These are phyloP conservation scores for Xylaria flabelliformis DNA, from an alignment of 495 filamentous ascomycete species.

Conservation along the genomic window DNA sequence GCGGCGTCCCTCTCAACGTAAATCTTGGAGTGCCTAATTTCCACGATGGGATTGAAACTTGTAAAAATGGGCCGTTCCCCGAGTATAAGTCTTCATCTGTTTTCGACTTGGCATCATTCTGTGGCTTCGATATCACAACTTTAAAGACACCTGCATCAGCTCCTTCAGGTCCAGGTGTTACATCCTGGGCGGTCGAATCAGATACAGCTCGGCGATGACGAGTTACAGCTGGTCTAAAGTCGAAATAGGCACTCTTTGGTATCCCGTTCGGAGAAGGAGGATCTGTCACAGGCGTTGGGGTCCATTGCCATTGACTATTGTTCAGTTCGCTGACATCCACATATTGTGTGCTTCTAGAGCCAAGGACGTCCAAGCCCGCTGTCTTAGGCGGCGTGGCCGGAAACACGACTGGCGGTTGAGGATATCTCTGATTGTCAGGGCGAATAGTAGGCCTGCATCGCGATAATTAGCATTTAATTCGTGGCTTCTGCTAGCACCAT, in stretches of 20 bases:
- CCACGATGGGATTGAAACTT: conserved; percentile 87
- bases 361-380: conserved; percentile 56
- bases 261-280: conserved; percentile 40
- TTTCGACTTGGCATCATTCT: conserved; percentile 63
- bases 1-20: conserved; percentile 76
- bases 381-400: conserved; percentile 63
- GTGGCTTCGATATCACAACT: conserved; percentile 82
- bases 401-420: conserved; percentile 65
- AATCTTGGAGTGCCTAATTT: conserved; percentile 84
- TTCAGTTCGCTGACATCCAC: conserved; percentile 53
- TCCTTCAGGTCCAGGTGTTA: conserved; percentile 57
- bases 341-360: conserved; percentile 38
- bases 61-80: conserved; percentile 62
- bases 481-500: neutral
- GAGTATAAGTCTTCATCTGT: conserved; percentile 64
- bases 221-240: conserved; percentile 32
- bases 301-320: conserved; percentile 51
- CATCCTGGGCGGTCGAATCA: conserved; percentile 54
- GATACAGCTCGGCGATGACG: conserved; percentile 57
- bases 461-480: conserved; percentile 22
- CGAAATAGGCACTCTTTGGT: conserved; percentile 41
- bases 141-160: conserved; percentile 71
- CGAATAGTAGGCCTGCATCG: conserved; percentile 63
- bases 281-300: conserved; percentile 41
- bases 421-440: conserved; percentile 62